Conservation (phyloP, 1,284 basidiomycete species). For the Melampsora occidentalis region DNA sequence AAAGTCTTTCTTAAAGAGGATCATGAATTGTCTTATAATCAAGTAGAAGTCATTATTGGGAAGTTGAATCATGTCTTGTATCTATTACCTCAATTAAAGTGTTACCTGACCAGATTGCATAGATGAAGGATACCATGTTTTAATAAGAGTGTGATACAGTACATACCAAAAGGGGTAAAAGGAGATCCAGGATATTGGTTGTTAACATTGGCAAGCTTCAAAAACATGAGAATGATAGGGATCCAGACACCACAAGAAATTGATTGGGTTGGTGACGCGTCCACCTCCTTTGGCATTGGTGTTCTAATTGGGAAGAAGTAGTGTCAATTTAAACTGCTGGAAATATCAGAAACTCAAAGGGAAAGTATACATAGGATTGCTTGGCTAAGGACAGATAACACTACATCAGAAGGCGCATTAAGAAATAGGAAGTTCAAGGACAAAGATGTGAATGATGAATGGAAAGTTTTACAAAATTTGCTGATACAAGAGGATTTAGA, state of each 20-base stretch:
- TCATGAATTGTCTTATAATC: too few species aligned
- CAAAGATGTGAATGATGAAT: neutral
- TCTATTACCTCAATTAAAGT: too few species aligned
- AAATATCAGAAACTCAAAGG: neutral
- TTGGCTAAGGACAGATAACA: constrained; percentile 7
- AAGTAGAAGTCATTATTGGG: too few species aligned
- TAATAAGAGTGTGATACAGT: too few species aligned
- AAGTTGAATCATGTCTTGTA: too few species aligned
- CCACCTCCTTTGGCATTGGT: constrained; percentile 2
- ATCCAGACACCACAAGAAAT: neutral
- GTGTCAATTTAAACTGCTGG: neutral
- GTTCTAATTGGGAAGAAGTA: neutral
- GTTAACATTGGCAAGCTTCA: neutral
- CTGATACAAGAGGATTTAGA: constrained; percentile 6
- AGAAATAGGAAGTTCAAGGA: constrained; percentile 7
- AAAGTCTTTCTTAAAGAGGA: too few species aligned
- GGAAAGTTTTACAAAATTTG: constrained; percentile 6
- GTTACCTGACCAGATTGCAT: too few species aligned
- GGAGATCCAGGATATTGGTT: too few species aligned
- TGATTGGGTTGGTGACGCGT: constrained; percentile 15
- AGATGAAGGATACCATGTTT: too few species aligned
- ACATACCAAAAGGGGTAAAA: too few species aligned
- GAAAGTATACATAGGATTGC: neutral
- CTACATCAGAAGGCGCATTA: neutral
- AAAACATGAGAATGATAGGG: neutral